These are phyloP conservation scores for Ogataea saltuana DNA, from an alignment of 805 yeast genomes.

Conservation along the genomic window DNA sequence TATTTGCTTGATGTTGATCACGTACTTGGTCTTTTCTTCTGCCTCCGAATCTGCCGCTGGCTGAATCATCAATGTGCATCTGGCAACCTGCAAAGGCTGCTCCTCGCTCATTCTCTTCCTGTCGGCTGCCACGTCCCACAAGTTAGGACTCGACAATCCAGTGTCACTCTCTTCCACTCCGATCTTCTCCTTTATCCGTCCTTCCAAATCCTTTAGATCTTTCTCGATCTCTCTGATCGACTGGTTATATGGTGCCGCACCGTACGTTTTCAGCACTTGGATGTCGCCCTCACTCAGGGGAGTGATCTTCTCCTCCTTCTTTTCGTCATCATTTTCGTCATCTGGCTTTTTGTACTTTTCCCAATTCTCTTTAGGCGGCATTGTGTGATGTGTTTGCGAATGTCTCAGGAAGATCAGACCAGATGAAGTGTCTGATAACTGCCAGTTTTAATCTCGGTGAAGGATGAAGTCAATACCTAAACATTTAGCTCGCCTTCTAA, in stretches of 20 bases:
- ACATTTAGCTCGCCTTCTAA: not conserved
- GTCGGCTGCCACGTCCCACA: conserved; percentile 98
- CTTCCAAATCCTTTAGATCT: conserved; percentile 82
- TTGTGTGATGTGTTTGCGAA: conserved; percentile 29
- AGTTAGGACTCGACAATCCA: conserved; percentile 93
- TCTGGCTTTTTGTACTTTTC: conserved; percentile 92
- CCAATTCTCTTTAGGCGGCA: conserved; percentile 99
- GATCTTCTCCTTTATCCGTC: conserved; percentile 87
- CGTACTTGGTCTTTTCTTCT: conserved; percentile 88
- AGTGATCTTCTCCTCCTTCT: conserved; percentile 67
- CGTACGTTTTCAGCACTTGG: conserved; percentile 94
- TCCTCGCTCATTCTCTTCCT: conserved; percentile 90
- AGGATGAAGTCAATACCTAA: not conserved
- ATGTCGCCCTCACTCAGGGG: conserved; percentile 97
- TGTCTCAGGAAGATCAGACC: not conserved
- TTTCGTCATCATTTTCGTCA: conserved; percentile 56
- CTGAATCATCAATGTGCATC: conserved; percentile 96
- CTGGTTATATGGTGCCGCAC: conserved; percentile 93
- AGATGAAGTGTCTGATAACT: no score
- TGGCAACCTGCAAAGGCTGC: conserved; percentile 96
- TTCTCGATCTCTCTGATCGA: conserved; percentile 79
- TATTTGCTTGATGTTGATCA: conserved; percentile 94
- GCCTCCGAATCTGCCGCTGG: conserved; percentile 41
- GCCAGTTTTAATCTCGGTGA: no score
- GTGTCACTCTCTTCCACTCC: conserved; percentile 96